Conservation (phyloP, 371 early-diverging fungal species). For the Ordospora colligata region DNA sequence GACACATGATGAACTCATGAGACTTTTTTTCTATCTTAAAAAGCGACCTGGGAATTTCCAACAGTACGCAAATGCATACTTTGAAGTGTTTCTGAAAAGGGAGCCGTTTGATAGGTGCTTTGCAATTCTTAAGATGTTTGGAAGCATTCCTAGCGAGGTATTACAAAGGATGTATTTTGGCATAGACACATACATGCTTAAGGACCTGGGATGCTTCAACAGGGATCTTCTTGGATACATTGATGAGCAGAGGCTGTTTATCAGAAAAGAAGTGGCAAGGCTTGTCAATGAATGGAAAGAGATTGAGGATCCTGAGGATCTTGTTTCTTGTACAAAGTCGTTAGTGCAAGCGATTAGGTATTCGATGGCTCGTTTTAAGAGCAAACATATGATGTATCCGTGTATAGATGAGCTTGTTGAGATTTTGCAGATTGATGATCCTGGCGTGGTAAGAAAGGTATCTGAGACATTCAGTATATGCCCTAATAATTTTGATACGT, state of each 20-base stretch:
- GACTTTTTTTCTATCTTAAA: conserved; percentile 44
- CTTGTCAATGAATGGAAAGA: conserved; percentile 39
- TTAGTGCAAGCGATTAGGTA: conserved; percentile 20
- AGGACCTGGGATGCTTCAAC: conserved; percentile 40
- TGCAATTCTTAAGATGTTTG: conserved; percentile 41
- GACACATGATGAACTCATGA: conserved; percentile 19
- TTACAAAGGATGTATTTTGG: conserved; percentile 40
- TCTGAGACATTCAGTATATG: conserved; percentile 11
- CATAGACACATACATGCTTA: conserved; percentile 23
- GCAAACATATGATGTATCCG: background rate
- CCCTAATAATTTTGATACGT: conserved; percentile 21
- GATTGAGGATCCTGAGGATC: conserved; percentile 15
- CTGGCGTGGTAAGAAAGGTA: conserved; percentile 34
- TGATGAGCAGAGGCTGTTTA: conserved; percentile 19
- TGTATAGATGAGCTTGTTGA: conserved; percentile 31
- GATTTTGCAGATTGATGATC: conserved; percentile 42
- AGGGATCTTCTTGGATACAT: conserved; percentile 38
- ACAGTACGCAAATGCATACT: conserved; percentile 3
- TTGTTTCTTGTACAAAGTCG: conserved; percentile 26
- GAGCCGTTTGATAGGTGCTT: conserved; percentile 54
- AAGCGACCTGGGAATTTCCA: conserved; percentile 6
- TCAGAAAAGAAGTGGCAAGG: conserved; percentile 30
- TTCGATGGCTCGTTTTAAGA: background rate
- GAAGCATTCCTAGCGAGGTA: conserved; percentile 33
- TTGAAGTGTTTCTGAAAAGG: conserved; percentile 19